Evolutionary conservation across 345 rosid species (phyloP), one percentile per base, ranked within the genome.

Genomic region (Abelmoschus esculentus): DNA sequence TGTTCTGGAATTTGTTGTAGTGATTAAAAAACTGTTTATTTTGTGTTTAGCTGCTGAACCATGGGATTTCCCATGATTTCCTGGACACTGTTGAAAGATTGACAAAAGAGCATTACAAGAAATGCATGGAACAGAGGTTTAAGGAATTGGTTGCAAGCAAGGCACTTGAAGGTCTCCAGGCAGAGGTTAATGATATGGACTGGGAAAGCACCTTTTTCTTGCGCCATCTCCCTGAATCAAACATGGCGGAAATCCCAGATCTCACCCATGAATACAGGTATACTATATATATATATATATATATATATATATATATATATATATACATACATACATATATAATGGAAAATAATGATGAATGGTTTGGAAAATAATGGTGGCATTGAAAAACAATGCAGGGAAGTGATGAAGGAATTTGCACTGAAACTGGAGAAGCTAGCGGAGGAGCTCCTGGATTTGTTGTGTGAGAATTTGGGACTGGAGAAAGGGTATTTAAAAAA

Each of bases 151-250:
- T 91, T 8, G 86, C 87, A 28, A 80, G 81, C 78, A 86, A 78
- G 66, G 95, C 83, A 1, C 90, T 91, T 2, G 91, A 85, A 19
- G 85, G 78, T 55, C 81, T 86, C 61, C 73, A 76, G 34, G 56
- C 85, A 0, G 97, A 91, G 86, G 83, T 91, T 76, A 80, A 72
- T 36, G 95, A 90, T 69, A 67, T 91, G 84, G 98, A 93, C 67
- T 93, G 98, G 98, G 98, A 93, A 70, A 86, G 90, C 76, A 93
- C 98, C 44, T 93, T 91, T 78, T 75, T 19, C 74, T 46, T 93
- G 11, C 86, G 83, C 52, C 98, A 93, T 76, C 96, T 86, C 22
- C 97, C 98, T 7, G 56, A 67, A 36, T 86, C 96, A 1, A 88
- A 86, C 81, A 78, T 91, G 58, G 67, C 83, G 55, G 77, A 87